These are phyloP conservation scores for Ascoidea rubescens DNA, from an alignment of 805 yeast species.

Conservation along the genomic window DNA sequence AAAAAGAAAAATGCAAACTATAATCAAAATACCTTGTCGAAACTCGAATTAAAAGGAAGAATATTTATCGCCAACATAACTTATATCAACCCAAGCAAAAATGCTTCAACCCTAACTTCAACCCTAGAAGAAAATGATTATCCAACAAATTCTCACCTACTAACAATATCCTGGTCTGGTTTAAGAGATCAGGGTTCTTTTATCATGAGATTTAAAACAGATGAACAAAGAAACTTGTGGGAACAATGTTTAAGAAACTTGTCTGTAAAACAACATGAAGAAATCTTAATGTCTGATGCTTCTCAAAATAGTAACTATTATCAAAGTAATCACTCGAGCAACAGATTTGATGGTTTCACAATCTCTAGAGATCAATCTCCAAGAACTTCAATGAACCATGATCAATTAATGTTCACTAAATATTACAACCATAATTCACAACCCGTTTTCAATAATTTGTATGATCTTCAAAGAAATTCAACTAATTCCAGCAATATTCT, in stretches of 20 bases:
- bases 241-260: conserved; percentile 43
- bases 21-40: conserved; percentile 17
- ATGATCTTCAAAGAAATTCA: background rate
- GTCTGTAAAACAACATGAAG: conserved; percentile 19
- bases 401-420: background rate
- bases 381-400: background rate
- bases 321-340: conserved; percentile 3
- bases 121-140: conserved; percentile 21
- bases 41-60: conserved; percentile 62
- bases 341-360: conserved; percentile 13
- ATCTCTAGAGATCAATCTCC: conserved; percentile 11
- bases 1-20: conserved; percentile 30
- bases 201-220: conserved; percentile 67
- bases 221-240: conserved; percentile 80
- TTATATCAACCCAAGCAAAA: conserved; percentile 20
- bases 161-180: conserved; percentile 72
- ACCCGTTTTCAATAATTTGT: background rate
- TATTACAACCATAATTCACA: background rate
- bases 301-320: background rate
- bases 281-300: conserved; percentile 8
- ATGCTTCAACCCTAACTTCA: conserved; percentile 13
- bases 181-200: conserved; percentile 79
- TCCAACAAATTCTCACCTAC: conserved; percentile 34
- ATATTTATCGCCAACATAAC: conserved; percentile 61
- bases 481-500: background rate